Evolutionary conservation across 1,284 basidiomycete genomes (phyloP).

Genomic region (Coniferiporia sulphurascens): DNA sequence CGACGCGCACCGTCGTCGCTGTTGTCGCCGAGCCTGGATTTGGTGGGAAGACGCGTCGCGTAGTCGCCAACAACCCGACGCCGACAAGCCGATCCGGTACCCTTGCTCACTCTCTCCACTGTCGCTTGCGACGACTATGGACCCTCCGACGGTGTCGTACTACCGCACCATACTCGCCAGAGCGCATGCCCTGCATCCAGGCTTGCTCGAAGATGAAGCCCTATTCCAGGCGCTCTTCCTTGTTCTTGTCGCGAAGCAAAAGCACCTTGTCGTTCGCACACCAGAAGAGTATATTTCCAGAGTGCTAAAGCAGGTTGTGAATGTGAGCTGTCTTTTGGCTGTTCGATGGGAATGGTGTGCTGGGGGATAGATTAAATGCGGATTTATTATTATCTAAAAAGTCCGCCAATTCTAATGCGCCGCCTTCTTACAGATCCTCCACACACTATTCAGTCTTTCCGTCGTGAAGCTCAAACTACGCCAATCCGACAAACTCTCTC

Average conservation of each 20-base stretch:
- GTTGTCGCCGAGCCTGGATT: not conserved
- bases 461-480: constrained; percentile 54
- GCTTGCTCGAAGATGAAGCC: constrained; percentile 41
- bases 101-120: not conserved
- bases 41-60: not conserved
- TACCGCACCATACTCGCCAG: constrained; percentile 46
- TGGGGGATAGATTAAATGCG: constrained; percentile 10
- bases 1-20: not conserved
- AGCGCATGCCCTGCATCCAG: constrained; percentile 38
- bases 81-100: not conserved
- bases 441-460: constrained; percentile 51
- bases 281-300: constrained; percentile 53
- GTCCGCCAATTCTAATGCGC: not conserved
- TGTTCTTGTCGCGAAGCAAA: constrained; percentile 55
- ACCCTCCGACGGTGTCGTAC: constrained; percentile 33
- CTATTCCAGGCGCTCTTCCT: constrained; percentile 64
- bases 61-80: too few relatives aligned
- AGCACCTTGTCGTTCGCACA: constrained; percentile 56
- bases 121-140: not conserved
- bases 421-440: constrained; percentile 42
- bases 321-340: constrained; percentile 41
- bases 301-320: constrained; percentile 48
- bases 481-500: constrained; percentile 17
- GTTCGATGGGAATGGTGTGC: not conserved
- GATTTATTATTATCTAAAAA: not conserved